Conservation (phyloP, 805 yeast species). For the Candida jianshihensis region DNA sequence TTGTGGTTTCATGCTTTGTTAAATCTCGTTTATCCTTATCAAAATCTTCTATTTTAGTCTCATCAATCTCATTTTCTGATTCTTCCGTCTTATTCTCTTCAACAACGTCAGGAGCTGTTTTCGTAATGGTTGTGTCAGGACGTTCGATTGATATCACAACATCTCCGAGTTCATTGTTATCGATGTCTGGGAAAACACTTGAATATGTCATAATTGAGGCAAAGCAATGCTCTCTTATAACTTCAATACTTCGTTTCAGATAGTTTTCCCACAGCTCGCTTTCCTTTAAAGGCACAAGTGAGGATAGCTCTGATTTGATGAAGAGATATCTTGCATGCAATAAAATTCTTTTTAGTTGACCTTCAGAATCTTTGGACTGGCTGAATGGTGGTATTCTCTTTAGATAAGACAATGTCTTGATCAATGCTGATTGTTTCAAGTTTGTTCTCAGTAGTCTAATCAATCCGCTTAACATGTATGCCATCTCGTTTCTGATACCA, state of each 20-base stretch:
- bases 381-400: slow-evolving; percentile 56
- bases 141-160: slow-evolving; percentile 11
- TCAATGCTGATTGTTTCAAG: slow-evolving; percentile 67
- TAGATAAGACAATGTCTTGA: slow-evolving; percentile 72
- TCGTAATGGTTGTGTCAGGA: background rate
- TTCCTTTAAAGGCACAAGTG: slow-evolving; percentile 48
- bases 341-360: slow-evolving; percentile 46
- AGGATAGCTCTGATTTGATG: slow-evolving; percentile 52
- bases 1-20: no score
- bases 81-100: background rate
- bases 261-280: slow-evolving; percentile 49
- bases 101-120: no score
- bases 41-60: background rate
- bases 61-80: no score
- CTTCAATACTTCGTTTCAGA: slow-evolving; percentile 74
- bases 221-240: slow-evolving; percentile 76
- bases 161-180: slow-evolving; percentile 16
- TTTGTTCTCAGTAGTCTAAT: slow-evolving; percentile 67
- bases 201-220: slow-evolving; percentile 62
- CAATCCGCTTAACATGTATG: slow-evolving; percentile 63
- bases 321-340: slow-evolving; percentile 64
- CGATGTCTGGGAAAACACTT: slow-evolving; percentile 47
- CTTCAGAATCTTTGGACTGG: slow-evolving; percentile 19
- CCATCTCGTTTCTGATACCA: slow-evolving; percentile 50
- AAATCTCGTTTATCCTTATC: background rate